Evolutionary conservation across 202 grass and related monocot species (phyloP).

Genomic region (Hordeum pubiflorum): DNA sequence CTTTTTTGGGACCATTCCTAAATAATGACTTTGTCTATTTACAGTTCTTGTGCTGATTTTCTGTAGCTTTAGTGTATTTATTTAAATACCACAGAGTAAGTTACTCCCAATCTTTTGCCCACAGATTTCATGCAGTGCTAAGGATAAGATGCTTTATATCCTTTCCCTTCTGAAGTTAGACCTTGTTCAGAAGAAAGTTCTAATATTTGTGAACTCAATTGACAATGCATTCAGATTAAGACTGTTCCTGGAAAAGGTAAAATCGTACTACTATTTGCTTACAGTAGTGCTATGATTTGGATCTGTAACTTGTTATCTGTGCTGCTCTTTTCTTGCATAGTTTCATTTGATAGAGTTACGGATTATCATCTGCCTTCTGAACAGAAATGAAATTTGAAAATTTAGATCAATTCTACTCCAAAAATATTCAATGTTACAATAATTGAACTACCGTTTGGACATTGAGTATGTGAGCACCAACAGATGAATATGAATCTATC

Average conservation of each 20-base stretch:
- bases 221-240: constrained; percentile 88
- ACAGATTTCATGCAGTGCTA: constrained; percentile 70
- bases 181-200: constrained; percentile 88
- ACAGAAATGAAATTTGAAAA: not conserved
- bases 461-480: not conserved
- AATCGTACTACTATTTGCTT: constrained; percentile 7
- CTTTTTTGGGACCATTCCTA: not conserved
- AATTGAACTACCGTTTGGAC: not conserved
- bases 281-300: not conserved
- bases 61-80: not conserved
- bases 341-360: not conserved
- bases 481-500: not conserved
- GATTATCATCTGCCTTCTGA: not conserved
- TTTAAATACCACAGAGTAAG: not conserved
- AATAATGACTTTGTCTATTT: not conserved
- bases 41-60: constrained; percentile 10
- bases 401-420: not conserved
- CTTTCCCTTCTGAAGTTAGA: constrained; percentile 75
- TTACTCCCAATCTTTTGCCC: constrained; percentile 15
- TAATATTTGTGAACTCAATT: constrained; percentile 96
- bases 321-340: constrained; percentile 26
- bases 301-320: not conserved
- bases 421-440: not conserved
- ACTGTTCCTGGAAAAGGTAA: constrained; percentile 88
- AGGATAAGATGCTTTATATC: constrained; percentile 82